Conservation (phyloP, 345 rosid species). For the Salix udensis region DNA sequence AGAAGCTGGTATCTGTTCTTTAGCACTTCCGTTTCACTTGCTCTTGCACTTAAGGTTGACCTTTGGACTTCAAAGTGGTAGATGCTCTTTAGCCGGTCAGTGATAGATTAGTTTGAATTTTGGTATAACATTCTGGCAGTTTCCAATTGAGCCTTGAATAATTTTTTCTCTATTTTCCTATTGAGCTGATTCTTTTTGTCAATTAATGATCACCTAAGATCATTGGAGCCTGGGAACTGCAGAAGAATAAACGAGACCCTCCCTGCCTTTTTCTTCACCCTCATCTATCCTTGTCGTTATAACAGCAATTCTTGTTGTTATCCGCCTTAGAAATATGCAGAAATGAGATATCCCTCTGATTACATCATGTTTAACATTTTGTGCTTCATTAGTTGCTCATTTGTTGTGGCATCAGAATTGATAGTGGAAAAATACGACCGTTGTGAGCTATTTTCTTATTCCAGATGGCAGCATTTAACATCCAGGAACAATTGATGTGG, state of each 20-base stretch:
- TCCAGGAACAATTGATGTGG: constrained; percentile 90
- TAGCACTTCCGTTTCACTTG: neutral
- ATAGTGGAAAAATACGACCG: neutral
- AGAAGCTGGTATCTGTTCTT: neutral
- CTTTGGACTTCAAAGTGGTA: neutral
- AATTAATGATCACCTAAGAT: neutral
- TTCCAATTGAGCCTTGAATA: neutral
- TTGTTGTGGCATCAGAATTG: neutral
- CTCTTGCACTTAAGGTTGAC: neutral
- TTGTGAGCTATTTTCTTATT: neutral
- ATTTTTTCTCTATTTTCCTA: neutral
- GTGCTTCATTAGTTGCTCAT: neutral
- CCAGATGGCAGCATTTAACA: constrained; percentile 99
- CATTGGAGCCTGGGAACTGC: neutral
- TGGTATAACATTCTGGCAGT: neutral
- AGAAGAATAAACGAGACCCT: neutral
- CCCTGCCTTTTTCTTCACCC: neutral
- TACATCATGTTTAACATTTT: neutral
- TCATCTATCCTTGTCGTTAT: neutral
- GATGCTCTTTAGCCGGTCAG: neutral
- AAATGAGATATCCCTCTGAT: neutral
- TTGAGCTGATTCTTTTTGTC: neutral
- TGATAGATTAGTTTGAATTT: neutral
- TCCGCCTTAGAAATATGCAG: constrained; percentile 1
- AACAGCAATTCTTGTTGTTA: neutral